phyloP scores from a whole-genome alignment of 805 yeast genomes.

The Yueomyces sp. region DNA sequence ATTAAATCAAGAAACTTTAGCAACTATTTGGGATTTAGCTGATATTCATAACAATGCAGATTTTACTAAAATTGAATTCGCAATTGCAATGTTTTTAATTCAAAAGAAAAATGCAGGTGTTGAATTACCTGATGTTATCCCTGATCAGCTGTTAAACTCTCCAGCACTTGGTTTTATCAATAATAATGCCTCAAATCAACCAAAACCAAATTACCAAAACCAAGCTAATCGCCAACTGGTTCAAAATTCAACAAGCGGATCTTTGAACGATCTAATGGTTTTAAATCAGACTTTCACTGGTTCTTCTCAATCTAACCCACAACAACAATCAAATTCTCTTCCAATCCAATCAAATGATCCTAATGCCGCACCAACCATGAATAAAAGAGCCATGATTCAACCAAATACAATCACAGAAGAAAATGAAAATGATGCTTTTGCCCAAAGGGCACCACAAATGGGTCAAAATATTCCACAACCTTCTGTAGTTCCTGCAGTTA shows the following conservation, averaged over 20 bases:
- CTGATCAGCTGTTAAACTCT: conserved; percentile 40
- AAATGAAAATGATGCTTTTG: no score
- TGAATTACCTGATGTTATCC: conserved; percentile 66
- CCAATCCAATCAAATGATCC: neutral
- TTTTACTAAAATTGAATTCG: conserved; percentile 70
- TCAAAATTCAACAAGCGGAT: conserved; percentile 26
- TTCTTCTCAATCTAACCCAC: conserved; percentile 7
- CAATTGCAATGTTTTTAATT: conserved; percentile 86
- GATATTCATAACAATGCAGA: conserved; percentile 79
- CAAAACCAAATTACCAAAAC: conserved; percentile 3
- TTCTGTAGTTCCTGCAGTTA: conserved; percentile 7
- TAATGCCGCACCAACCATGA: conserved; percentile 2
- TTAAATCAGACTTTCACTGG: conserved; percentile 41
- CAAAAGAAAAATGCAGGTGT: conserved; percentile 72
- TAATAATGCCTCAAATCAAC: conserved; percentile 4
- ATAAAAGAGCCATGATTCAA: no score
- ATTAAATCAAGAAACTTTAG: conserved; percentile 71
- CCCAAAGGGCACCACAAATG: no score
- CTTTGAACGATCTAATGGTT: conserved; percentile 55
- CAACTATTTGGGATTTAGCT: conserved; percentile 88
- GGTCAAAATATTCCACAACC: no score
- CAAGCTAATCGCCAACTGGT: conserved; percentile 3
- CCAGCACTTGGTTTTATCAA: conserved; percentile 18
- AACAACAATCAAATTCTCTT: neutral
- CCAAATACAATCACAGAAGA: no score